These are phyloP conservation scores for Rhizophagus sp. DNA, from an alignment of 192 early-diverging fungal genomes.

Conservation along the genomic window DNA sequence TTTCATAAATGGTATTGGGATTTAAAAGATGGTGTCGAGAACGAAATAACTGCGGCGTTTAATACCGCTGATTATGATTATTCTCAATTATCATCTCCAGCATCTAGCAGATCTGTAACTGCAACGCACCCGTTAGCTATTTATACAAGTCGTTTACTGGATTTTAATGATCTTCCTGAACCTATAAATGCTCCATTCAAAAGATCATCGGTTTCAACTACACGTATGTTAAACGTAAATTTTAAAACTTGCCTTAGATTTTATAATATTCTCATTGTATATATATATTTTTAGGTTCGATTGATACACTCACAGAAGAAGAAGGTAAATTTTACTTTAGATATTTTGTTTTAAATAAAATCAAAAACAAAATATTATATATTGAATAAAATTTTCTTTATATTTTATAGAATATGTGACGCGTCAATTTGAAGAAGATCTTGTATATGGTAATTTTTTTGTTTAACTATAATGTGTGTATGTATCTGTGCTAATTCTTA, in stretches of 20 bases:
- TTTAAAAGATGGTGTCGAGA: background rate
- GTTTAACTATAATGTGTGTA: too few species aligned
- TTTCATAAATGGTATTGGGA: constrained; percentile 13
- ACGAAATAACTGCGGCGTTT: background rate
- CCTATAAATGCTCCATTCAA: background rate
- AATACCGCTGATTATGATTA: background rate
- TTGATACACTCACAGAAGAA: too few species aligned
- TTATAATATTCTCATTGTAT: background rate
- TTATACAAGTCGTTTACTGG: background rate
- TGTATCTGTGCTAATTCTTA: too few species aligned
- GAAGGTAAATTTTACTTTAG: too few species aligned
- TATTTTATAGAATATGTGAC: background rate
- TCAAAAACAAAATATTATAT: too few species aligned
- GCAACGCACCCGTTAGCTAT: background rate
- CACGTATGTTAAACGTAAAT: background rate
- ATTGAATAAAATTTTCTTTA: background rate
- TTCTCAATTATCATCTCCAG: background rate
- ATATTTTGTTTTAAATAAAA: background rate
- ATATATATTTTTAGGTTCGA: background rate
- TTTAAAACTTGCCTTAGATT: background rate
- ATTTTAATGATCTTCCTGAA: background rate
- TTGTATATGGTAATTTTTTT: background rate
- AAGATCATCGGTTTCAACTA: background rate
- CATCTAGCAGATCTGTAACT: constrained; percentile 5
- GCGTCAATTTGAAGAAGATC: background rate